phyloP scores from a whole-genome alignment of 1,139 yeast genomes.

The Wickerhamomyces sp. region DNA sequence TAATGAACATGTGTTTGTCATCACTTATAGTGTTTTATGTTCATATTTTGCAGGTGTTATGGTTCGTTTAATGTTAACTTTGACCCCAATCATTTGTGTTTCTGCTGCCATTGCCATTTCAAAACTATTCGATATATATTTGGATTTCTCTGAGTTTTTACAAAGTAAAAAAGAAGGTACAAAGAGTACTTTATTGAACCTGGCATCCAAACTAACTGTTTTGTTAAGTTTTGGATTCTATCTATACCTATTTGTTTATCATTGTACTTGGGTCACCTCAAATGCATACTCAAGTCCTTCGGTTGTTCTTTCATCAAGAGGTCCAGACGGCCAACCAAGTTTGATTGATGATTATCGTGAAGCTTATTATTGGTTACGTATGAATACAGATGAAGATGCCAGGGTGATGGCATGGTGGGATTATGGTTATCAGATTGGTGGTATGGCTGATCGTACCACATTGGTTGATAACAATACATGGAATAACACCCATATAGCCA shows the following conservation, averaged over 20 bases:
- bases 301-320: constrained; percentile 82
- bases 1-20: constrained; percentile 89
- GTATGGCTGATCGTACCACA: constrained; percentile 99
- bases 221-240: constrained; percentile 69
- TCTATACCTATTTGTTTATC: constrained; percentile 78
- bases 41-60: constrained; percentile 98
- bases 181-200: constrained; percentile 29
- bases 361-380: constrained; percentile 97
- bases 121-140: constrained; percentile 75
- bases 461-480: constrained; percentile 98
- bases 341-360: constrained; percentile 97
- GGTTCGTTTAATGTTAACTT: constrained; percentile 96
- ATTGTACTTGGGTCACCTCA: constrained; percentile 97
- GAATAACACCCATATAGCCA: constrained; percentile 99
- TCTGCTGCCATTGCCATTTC: constrained; percentile 85
- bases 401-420: constrained; percentile 99
- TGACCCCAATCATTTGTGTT: constrained; percentile 95
- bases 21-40: constrained; percentile 85
- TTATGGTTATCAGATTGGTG: constrained; percentile 99
- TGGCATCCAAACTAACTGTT: constrained; percentile 58
- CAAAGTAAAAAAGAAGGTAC: constrained; percentile 11
- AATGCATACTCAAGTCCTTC: constrained; percentile 97
- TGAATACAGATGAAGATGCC: constrained; percentile 96
- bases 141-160: constrained; percentile 55
- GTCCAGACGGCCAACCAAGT: constrained; percentile 79